These are phyloP conservation scores for Populus nigra DNA, from an alignment of 345 rosid species.

Conservation along the genomic window DNA sequence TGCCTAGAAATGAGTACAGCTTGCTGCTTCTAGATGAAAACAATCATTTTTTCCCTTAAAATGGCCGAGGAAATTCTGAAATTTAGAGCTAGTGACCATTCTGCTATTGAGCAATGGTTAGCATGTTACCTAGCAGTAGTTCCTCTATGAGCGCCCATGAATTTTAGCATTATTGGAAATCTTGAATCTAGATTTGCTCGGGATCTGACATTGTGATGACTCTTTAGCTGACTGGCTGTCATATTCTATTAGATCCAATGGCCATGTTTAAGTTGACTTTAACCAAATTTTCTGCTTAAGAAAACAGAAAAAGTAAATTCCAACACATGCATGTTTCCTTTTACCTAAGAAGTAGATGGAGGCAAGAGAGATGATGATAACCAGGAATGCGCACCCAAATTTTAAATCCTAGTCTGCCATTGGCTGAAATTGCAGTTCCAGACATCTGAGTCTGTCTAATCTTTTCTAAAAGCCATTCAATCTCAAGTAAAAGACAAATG, in stretches of 20 bases:
- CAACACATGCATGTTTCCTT: background rate
- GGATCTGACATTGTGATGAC: background rate
- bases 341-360: background rate
- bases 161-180: background rate
- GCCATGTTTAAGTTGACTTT: background rate
- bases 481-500: background rate
- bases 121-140: background rate
- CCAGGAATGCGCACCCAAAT: background rate
- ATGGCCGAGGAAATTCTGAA: background rate
- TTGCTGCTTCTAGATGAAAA: conserved; percentile 3
- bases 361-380: background rate
- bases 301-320: background rate
- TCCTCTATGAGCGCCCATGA: background rate
- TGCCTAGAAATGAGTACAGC: conserved; percentile 6
- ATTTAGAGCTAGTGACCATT: background rate
- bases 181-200: background rate
- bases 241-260: background rate
- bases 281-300: background rate
- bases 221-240: background rate
- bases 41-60: background rate
- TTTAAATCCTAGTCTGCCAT: background rate
- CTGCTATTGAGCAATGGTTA: conserved; percentile 1
- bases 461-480: background rate
- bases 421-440: background rate
- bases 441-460: background rate